Conservation (phyloP, 2,329 filamentous ascomycete genomes). For the Seiridium cupressi region DNA sequence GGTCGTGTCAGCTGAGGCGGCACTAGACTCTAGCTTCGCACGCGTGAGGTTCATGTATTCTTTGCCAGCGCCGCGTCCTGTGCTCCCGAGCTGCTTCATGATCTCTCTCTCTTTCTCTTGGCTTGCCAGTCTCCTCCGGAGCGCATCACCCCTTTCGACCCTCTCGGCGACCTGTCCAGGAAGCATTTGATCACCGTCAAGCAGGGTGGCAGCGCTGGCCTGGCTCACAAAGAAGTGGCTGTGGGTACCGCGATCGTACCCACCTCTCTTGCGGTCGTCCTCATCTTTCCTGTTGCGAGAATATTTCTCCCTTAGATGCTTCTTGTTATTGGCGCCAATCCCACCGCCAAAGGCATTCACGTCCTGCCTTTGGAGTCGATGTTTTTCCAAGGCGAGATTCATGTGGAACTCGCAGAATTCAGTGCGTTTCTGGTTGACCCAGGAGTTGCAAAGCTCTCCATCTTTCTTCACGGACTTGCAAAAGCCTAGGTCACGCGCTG, state of each 20-base stretch:
- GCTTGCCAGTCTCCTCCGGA: constrained; percentile 62
- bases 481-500: constrained; percentile 79
- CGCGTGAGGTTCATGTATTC: constrained; percentile 60
- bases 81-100: constrained; percentile 62
- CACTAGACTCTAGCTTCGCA: constrained; percentile 13
- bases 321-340: constrained; percentile 23
- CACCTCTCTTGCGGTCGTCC: constrained; percentile 27
- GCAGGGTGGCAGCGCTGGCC: constrained; percentile 55
- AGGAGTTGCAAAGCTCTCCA: constrained; percentile 74
- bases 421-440: constrained; percentile 86
- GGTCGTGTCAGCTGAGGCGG: background rate
- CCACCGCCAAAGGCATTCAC: constrained; percentile 46
- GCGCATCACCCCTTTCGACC: constrained; percentile 62
- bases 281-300: constrained; percentile 23
- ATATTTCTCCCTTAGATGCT: constrained; percentile 22
- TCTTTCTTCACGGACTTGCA: constrained; percentile 86
- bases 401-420: constrained; percentile 93
- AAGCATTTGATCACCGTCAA: constrained; percentile 58
- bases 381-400: constrained; percentile 74
- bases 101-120: constrained; percentile 73
- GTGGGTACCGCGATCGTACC: constrained; percentile 59
- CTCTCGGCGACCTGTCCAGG: constrained; percentile 50
- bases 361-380: constrained; percentile 30
- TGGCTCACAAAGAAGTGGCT: constrained; percentile 53
- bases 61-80: constrained; percentile 64